Base-by-base conservation (phyloP, 2,329 filamentous ascomycete species). In the Neofusicoccum umdonicola region DNA sequence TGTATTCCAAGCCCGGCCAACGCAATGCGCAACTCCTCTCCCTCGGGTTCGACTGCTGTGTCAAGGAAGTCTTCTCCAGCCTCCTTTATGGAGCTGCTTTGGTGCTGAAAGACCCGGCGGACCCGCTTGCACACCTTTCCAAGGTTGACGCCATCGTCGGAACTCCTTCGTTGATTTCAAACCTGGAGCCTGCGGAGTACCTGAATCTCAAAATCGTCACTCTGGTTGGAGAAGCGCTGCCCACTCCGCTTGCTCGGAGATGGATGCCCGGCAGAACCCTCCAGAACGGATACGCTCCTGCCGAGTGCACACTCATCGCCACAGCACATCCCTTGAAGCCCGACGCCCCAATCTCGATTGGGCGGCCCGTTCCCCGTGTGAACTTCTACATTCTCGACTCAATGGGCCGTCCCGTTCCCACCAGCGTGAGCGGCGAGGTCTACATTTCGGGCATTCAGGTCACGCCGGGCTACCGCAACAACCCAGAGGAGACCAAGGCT, bases 21-120 rank as follows among this genome's bases (percentile, higher is more conserved):
- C 47, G 52, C n/a, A 63, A 66, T 7, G 64, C 64, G 2, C 66
- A 67, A 12, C 63, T 62, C n/a, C 52, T 67, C 4, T 64, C 66
- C 2, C 47, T 52, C 8, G 66, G 64, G 1, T 67, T 67, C 34
- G 66, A 67, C 58, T 58, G 51, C 31, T 64, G 57, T 39, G 62
- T 66, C n/a, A 62, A 47, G 7, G 66, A 67, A 31, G 60, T 67
- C 7, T 67, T 64, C 12, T 56, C 52, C 1, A 64, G 60, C 19
- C 47, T 67, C 2, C 58, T 65, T n/a, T 67, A 66, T 41, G 66
- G 66, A 12, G 64, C 57, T 0, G 63, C 64, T 4, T 44, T 67
- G 2, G 60, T 67, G 6, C 66, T 67, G 6, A 66, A 64, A 37
- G 64, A 66, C 47, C 17, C 54, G 1, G 41, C 34, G 1, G 64